These are phyloP conservation scores for Epichloe aotearoae DNA, from an alignment of 2,329 filamentous ascomycete genomes.

Conservation along the genomic window DNA sequence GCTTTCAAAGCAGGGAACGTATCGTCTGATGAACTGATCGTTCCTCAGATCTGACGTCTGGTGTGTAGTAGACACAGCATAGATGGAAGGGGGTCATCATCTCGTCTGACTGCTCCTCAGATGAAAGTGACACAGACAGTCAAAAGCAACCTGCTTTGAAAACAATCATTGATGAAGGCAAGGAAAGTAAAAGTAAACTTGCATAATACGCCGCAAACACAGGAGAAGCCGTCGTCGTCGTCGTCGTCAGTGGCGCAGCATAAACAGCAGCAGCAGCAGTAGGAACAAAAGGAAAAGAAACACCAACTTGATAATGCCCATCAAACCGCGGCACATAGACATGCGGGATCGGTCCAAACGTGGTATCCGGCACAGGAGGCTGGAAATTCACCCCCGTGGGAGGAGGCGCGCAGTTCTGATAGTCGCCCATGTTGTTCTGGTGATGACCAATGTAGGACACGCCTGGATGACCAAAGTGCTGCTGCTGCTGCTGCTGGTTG, in stretches of 20 bases:
- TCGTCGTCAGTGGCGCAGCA: conserved; percentile 13
- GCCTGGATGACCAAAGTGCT: background rate
- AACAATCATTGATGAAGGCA: conserved; percentile 5
- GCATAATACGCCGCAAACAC: conserved; percentile 25
- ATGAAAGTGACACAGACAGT: background rate
- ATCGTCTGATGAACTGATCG: background rate
- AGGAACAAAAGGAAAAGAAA: conserved; percentile 10
- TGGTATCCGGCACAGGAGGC: conserved; percentile 45
- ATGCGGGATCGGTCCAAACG: conserved; percentile 40
- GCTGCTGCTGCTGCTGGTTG: conserved; percentile 6
- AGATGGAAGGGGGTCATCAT: background rate
- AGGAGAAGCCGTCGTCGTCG: conserved; percentile 17
- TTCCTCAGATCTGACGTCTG: background rate
- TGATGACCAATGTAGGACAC: background rate
- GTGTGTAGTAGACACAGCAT: background rate
- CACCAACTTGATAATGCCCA: conserved; percentile 20
- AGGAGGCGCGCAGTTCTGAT: conserved; percentile 29
- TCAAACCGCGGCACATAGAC: conserved; percentile 43
- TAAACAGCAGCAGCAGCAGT: conserved; percentile 12
- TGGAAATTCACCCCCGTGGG: conserved; percentile 38
- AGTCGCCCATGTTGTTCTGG: conserved; percentile 23
- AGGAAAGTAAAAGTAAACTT: conserved; percentile 17
- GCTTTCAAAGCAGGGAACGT: no score
- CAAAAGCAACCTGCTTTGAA: background rate
- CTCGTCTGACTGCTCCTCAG: background rate